These are phyloP conservation scores for Mesembryanthemum crystallinum DNA, from an alignment of 148 eudicot genomes.

Conservation along the genomic window DNA sequence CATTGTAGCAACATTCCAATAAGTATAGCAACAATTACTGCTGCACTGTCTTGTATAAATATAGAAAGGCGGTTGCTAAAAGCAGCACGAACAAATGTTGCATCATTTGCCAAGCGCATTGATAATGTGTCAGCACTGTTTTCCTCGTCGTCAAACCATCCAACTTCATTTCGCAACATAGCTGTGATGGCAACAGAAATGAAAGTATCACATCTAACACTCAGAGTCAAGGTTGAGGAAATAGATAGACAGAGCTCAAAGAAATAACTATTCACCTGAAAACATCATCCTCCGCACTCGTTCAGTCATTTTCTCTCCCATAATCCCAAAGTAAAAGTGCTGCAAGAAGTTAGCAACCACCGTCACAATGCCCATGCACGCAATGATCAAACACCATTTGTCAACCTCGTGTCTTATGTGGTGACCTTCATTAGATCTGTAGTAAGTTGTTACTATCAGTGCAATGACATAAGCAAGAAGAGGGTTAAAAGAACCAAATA, in stretches of 20 bases:
- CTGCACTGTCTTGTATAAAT: constrained; percentile 94
- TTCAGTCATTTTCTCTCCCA: constrained; percentile 99
- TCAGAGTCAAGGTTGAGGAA: neutral
- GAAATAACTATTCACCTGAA: constrained; percentile 54
- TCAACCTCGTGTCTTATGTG: constrained; percentile 66
- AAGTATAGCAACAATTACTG: constrained; percentile 79
- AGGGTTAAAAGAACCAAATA: constrained; percentile 96
- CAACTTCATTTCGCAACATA: constrained; percentile 95
- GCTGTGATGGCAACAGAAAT: constrained; percentile 43
- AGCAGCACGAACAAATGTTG: constrained; percentile 99
- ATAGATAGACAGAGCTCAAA: neutral
- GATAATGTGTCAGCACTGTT: constrained; percentile 94
- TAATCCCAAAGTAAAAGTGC: constrained; percentile 96
- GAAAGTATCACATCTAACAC: constrained; percentile 19
- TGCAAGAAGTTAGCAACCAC: constrained; percentile 96
- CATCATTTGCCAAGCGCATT: constrained; percentile 98
- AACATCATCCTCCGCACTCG: constrained; percentile 99
- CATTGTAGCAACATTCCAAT: constrained; percentile 84
- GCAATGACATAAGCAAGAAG: constrained; percentile 96
- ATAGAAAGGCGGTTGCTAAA: constrained; percentile 98
- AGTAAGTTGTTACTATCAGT: constrained; percentile 74
- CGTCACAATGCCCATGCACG: constrained; percentile 92
- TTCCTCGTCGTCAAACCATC: constrained; percentile 99
- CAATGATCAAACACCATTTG: constrained; percentile 95
- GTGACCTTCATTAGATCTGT: constrained; percentile 44